Evolutionary conservation across 2,329 filamentous ascomycete species (phyloP).

Genomic region (Fusarium newnesense): DNA sequence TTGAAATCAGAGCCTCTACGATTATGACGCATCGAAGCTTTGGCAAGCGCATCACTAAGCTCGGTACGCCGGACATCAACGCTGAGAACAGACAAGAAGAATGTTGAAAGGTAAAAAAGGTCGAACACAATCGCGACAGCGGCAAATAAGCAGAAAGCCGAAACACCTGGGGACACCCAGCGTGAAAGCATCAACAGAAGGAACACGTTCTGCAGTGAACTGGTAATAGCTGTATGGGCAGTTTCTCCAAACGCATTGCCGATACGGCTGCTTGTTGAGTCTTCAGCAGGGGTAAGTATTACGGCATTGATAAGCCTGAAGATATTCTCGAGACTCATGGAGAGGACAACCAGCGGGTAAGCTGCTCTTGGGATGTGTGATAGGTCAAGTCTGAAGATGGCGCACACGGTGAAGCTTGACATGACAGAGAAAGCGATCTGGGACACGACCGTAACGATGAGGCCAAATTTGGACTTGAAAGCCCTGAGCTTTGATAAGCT

Average conservation of each 20-base stretch:
- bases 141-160: slow-evolving; percentile 80
- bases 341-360: slow-evolving; percentile 80
- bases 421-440: slow-evolving; percentile 79
- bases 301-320: slow-evolving; percentile 83
- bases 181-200: slow-evolving; percentile 74
- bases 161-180: slow-evolving; percentile 75
- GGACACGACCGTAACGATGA: slow-evolving; percentile 75
- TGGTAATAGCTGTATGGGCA: slow-evolving; percentile 74
- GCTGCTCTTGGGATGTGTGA: slow-evolving; percentile 78
- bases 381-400: slow-evolving; percentile 78
- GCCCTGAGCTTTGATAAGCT: slow-evolving; percentile 76
- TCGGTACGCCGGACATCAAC: slow-evolving; percentile 82
- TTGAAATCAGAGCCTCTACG: slow-evolving; percentile 40
- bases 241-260: slow-evolving; percentile 80
- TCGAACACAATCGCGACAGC: slow-evolving; percentile 80
- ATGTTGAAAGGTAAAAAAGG: slow-evolving; percentile 81
- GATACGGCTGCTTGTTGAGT: slow-evolving; percentile 75
- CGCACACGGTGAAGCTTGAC: slow-evolving; percentile 83
- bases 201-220: slow-evolving; percentile 74
- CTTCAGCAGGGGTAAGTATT: slow-evolving; percentile 75
- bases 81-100: slow-evolving; percentile 82
- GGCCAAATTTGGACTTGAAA: slow-evolving; percentile 78
- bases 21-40: slow-evolving; percentile 58
- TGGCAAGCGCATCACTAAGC: slow-evolving; percentile 76
- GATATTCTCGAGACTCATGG: slow-evolving; percentile 82